phyloP scores from a whole-genome alignment of 83 land plant genomes.

The Picea mariana region DNA sequence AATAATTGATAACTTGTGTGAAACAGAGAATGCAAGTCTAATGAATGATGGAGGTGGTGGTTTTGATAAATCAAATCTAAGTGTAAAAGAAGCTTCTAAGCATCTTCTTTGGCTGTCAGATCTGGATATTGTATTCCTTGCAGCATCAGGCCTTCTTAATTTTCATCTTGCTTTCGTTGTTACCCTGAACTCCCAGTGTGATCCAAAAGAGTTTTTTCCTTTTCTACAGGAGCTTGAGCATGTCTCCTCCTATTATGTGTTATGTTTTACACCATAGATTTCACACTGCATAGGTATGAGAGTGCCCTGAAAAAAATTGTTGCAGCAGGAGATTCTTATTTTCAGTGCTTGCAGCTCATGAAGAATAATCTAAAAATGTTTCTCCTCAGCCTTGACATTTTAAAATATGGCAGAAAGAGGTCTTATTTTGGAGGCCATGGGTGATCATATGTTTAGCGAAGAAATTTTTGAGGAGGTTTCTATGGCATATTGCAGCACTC shows the following conservation, averaged over 20 bases:
- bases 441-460: constrained; percentile 67
- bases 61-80: constrained; percentile 46
- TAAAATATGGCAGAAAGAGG: constrained; percentile 38
- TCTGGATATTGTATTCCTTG: constrained; percentile 81
- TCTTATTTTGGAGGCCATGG: constrained; percentile 84
- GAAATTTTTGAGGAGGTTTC: constrained; percentile 93
- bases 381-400: constrained; percentile 60
- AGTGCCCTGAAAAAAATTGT: constrained; percentile 81
- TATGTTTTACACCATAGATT: constrained; percentile 70
- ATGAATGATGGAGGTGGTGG: constrained; percentile 33
- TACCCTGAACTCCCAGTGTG: constrained; percentile 86
- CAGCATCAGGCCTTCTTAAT: constrained; percentile 94
- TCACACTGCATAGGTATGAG: constrained; percentile 67
- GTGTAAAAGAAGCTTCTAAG: constrained; percentile 87
- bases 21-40: constrained; percentile 55
- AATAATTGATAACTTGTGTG: constrained; percentile 77
- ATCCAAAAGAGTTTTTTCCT: constrained; percentile 97
- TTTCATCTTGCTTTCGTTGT: constrained; percentile 96
- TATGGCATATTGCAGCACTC: constrained; percentile 68
- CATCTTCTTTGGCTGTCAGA: constrained; percentile 96
- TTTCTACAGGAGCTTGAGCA: constrained; percentile 74
- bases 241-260: constrained; percentile 70
- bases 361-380: constrained; percentile 57
- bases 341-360: constrained; percentile 77
- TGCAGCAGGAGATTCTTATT: constrained; percentile 67